Conservation (phyloP, 805 yeast genomes). For the Metschnikowia lunata region DNA sequence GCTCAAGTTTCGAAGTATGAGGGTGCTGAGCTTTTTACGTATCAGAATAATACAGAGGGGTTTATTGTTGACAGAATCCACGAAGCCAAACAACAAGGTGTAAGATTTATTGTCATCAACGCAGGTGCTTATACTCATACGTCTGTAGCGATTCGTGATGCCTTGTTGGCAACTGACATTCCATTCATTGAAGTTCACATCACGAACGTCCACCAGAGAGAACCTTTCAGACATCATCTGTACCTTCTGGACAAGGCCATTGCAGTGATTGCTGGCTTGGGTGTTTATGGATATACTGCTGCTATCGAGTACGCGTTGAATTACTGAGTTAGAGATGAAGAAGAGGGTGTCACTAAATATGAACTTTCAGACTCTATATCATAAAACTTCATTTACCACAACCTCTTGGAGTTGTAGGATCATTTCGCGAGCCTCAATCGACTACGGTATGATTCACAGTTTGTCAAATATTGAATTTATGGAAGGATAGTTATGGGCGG, state of each 20-base stretch:
- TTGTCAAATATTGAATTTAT: too few relatives aligned
- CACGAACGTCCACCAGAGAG: conserved; percentile 49
- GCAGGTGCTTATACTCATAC: conserved; percentile 54
- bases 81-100: conserved; percentile 40
- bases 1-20: conserved; percentile 26
- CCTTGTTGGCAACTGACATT: conserved; percentile 44
- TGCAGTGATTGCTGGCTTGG: conserved; percentile 42
- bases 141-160: conserved; percentile 48
- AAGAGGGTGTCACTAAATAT: too few relatives aligned
- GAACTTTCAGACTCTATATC: too few relatives aligned
- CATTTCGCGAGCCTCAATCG: not conserved
- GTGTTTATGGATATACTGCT: conserved; percentile 41
- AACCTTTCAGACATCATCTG: conserved; percentile 47
- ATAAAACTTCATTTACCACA: too few relatives aligned
- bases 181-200: conserved; percentile 49
- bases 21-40: conserved; percentile 30
- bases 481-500: too few relatives aligned
- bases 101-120: conserved; percentile 44
- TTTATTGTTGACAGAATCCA: conserved; percentile 45
- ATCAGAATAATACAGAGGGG: conserved; percentile 46
- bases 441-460: too few relatives aligned
- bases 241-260: conserved; percentile 47
- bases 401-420: not conserved
- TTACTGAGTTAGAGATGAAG: conserved; percentile 18
- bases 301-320: conserved; percentile 38